These are phyloP conservation scores for Haplographium delicatum DNA, from an alignment of 495 filamentous ascomycete genomes.

Conservation along the genomic window DNA sequence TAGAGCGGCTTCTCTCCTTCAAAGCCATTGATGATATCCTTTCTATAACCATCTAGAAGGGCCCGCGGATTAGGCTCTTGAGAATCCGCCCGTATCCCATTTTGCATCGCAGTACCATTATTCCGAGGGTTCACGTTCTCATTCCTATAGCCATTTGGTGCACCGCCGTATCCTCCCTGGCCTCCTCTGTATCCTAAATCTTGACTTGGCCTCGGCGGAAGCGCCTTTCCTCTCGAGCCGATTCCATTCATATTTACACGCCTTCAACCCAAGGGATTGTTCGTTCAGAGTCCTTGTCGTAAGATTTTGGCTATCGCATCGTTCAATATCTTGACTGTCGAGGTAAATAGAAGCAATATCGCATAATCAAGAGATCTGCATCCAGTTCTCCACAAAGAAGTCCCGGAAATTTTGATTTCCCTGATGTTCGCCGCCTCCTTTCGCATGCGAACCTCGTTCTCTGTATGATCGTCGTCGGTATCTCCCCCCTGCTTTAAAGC, in stretches of 20 bases:
- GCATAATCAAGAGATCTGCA: not conserved
- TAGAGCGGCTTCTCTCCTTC: constrained; percentile 38
- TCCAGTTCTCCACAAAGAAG: not conserved
- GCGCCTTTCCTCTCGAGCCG: constrained; percentile 3
- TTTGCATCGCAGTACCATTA: not conserved
- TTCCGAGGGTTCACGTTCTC: constrained; percentile 10
- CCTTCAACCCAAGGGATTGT: not conserved
- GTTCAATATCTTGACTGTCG: not conserved
- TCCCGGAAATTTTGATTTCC: not conserved
- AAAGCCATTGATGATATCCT: constrained; percentile 39
- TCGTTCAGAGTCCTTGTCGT: not conserved
- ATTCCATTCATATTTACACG: constrained; percentile 14
- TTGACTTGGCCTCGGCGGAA: constrained; percentile 14
- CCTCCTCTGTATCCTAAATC: constrained; percentile 9
- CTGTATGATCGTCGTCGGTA: not conserved
- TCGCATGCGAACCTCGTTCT: not conserved
- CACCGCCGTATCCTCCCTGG: not conserved
- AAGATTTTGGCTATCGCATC: constrained; percentile 4
- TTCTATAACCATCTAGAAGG: constrained; percentile 43
- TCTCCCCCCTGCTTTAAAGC: not conserved
- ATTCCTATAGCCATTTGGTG: constrained; percentile 7
- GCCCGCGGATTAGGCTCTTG: constrained; percentile 9
- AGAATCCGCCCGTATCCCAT: not conserved
- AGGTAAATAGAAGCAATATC: not conserved
- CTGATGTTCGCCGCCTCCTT: not conserved